Evolutionary conservation across 441 rosid genomes (phyloP).

Genomic region (Jatropha podagrica): DNA sequence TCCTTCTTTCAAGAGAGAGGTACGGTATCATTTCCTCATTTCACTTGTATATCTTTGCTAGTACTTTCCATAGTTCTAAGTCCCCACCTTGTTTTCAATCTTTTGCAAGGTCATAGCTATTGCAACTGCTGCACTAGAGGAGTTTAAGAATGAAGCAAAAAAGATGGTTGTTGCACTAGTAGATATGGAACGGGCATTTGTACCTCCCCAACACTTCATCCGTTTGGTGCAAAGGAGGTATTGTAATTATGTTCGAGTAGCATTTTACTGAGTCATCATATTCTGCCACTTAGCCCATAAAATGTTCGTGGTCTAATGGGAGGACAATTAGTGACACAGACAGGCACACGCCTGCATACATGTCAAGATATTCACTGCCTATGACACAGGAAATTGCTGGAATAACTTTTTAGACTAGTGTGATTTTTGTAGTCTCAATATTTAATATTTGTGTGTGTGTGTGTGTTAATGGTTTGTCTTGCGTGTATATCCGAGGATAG

Average conservation of each 20-base stretch:
- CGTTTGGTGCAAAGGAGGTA: conserved; percentile 95
- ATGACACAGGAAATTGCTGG: not conserved
- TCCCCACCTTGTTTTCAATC: not conserved
- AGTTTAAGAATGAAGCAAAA: conserved; percentile 80
- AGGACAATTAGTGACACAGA: not conserved
- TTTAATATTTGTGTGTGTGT: not conserved
- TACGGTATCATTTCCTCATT: conserved; percentile 14
- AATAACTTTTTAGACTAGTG: not conserved
- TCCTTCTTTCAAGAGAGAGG: conserved; percentile 95
- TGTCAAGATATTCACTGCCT: not conserved
- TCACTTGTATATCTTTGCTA: conserved; percentile 1
- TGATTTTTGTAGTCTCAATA: not conserved
- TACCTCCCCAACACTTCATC: conserved; percentile 95
- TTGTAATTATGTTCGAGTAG: not conserved
- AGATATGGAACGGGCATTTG: conserved; percentile 98
- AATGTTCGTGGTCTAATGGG: not conserved
- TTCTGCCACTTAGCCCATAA: not conserved
- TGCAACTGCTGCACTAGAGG: conserved; percentile 82
- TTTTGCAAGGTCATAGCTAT: conserved; percentile 66
- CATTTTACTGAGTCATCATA: not conserved
- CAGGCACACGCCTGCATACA: not conserved
- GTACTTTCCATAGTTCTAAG: not conserved
- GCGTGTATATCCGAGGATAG: not conserved
- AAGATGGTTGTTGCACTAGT: conserved; percentile 95
- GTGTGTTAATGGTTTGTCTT: not conserved